Evolutionary conservation across 176 grass and related monocot species (phyloP).

Genomic region (Rhipidocladum racemiflorum): DNA sequence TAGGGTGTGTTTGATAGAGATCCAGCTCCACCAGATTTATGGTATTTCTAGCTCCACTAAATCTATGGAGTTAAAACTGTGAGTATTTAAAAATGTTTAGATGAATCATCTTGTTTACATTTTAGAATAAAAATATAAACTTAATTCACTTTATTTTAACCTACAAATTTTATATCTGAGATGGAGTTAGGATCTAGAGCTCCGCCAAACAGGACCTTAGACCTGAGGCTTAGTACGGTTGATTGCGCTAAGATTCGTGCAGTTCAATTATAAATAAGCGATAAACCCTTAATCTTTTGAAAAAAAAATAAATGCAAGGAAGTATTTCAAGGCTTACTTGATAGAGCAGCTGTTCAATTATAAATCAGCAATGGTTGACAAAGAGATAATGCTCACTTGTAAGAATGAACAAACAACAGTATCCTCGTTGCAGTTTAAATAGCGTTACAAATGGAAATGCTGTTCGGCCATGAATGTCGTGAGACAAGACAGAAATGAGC

Average conservation of each 20-base stretch:
- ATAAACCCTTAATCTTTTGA: not conserved
- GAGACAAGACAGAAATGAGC: slow-evolving; percentile 29
- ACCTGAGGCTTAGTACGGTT: not conserved
- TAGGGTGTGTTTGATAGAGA: no score
- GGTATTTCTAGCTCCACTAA: no score
- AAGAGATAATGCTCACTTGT: not conserved
- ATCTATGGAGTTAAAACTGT: no score
- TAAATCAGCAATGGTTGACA: not conserved
- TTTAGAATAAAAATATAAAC: no score
- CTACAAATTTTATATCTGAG: no score
- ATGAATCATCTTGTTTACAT: no score
- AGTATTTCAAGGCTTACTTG: not conserved
- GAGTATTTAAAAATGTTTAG: no score
- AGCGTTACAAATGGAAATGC: not conserved
- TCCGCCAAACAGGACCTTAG: no score
- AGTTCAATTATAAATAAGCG: no score
- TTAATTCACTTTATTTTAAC: no score
- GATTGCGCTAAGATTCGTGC: not conserved
- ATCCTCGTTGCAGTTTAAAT: slow-evolving; percentile 1
- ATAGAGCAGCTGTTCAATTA: not conserved
- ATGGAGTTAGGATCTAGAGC: no score
- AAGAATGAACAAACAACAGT: slow-evolving; percentile 25
- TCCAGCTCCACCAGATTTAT: no score
- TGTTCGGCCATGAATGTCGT: not conserved
- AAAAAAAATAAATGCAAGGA: not conserved